phyloP scores from a whole-genome alignment of 768 basidiomycete genomes.

The Lactarius sanguifluus region DNA sequence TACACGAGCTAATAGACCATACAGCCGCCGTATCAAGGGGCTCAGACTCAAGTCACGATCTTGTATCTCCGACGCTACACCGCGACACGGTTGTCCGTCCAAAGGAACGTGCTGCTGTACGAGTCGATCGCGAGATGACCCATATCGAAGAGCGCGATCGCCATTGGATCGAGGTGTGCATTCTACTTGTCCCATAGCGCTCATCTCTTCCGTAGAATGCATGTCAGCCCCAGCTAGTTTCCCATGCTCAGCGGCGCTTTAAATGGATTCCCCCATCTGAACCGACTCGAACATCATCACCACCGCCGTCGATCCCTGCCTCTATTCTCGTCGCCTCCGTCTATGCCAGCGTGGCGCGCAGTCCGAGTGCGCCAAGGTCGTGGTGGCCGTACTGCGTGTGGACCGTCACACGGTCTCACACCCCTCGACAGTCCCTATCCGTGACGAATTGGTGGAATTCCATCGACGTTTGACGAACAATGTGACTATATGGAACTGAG shows the following conservation, averaged over 20 bases:
- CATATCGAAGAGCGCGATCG: slow-evolving; percentile 68
- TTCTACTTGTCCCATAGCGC: not conserved
- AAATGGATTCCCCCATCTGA: slow-evolving; percentile 20
- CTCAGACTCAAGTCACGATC: slow-evolving; percentile 48
- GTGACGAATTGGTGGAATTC: slow-evolving; percentile 20
- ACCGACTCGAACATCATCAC: slow-evolving; percentile 35
- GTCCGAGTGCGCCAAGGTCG: slow-evolving; percentile 79
- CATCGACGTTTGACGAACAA: slow-evolving; percentile 12
- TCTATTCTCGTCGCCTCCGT: slow-evolving; percentile 34
- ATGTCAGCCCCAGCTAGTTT: slow-evolving; percentile 57
- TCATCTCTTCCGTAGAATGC: slow-evolving; percentile 48
- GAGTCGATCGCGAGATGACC: slow-evolving; percentile 60
- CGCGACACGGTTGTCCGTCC: slow-evolving; percentile 57
- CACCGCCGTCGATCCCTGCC: slow-evolving; percentile 33
- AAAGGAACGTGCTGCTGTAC: slow-evolving; percentile 58
- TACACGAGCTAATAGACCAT: not conserved
- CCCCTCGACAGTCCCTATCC: slow-evolving; percentile 25
- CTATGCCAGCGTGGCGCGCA: slow-evolving; percentile 42
- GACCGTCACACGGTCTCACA: too few relatives aligned
- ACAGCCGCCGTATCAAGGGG: slow-evolving; percentile 46
- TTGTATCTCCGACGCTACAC: slow-evolving; percentile 42
- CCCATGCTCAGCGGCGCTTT: slow-evolving; percentile 56
- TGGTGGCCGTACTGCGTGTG: slow-evolving; percentile 68
- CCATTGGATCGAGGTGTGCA: slow-evolving; percentile 44
- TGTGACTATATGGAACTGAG: slow-evolving; percentile 31